Evolutionary conservation across 2,329 filamentous ascomycete genomes (phyloP).

Genomic region (Colletotrichum zoysiae): DNA sequence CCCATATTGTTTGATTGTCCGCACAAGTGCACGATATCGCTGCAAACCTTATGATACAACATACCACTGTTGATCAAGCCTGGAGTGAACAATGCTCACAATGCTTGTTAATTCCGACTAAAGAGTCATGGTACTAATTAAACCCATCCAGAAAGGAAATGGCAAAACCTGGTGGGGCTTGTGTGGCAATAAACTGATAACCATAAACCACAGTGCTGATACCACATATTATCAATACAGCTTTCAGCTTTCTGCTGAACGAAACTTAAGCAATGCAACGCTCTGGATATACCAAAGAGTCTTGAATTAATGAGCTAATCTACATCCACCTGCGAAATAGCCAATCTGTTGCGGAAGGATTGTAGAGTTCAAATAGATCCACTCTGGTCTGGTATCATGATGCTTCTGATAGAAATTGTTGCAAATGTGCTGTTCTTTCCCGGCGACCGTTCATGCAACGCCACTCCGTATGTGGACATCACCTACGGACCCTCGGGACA

Average conservation of each 20-base stretch:
- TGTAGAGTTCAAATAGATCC: not conserved
- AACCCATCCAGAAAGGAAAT: not conserved
- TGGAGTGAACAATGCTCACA: not conserved
- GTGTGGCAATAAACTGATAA: too few species aligned
- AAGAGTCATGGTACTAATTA: too few species aligned
- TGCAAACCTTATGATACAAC: too few species aligned
- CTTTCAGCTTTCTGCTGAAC: too few species aligned
- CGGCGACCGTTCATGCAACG: fast-evolving
- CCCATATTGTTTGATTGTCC: not conserved
- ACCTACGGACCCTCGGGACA: not conserved
- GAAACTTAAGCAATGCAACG: not conserved
- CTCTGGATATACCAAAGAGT: not conserved
- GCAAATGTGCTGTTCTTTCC: too few species aligned
- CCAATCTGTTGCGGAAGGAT: not conserved
- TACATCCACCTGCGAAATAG: not conserved
- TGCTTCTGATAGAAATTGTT: not conserved
- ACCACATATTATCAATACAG: too few species aligned
- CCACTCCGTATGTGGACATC: too few species aligned
- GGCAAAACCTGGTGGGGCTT: not conserved
- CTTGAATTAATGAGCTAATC: not conserved
- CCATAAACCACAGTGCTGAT: too few species aligned
- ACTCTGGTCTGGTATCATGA: not conserved
- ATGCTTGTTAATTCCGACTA: not conserved
- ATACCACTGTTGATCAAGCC: not conserved
- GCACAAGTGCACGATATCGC: not conserved